Evolutionary conservation across 2,329 filamentous ascomycete species (phyloP), one percentile per base, ranked within the genome.

Genomic region (Talaromyces sp.): DNA sequence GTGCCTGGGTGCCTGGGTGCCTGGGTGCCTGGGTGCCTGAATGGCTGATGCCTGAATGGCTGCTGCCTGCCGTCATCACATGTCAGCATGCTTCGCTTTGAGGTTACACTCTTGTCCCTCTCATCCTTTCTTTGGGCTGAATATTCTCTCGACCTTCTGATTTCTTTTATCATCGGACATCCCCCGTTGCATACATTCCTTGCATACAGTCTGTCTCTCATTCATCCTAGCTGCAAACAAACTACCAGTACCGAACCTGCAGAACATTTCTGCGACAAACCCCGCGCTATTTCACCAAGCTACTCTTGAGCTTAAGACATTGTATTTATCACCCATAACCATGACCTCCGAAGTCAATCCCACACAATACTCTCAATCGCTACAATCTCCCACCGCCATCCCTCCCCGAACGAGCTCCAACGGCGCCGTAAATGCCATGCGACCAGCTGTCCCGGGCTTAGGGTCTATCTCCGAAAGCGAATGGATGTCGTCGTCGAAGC

Each of bases 371-470:
- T 21, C 41, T 1, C 57, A 41, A 19, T 70, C 72, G 60, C 71
- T 78, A 54, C 75, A 77, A 58, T 82, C 81, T n/a, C 85, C 86
- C 56, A 85, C 84, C 70, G 79, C 81, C 37, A 90, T 91, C 57
- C 88, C 89, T 19, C 85, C 86, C 2, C 83, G 89, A 62, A 90
- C 86, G 46, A 91, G 88, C 57, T 89, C 87, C 1, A 84, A 82
- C 58, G 79, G 80, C 62, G 77, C 80, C 62, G 63, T 67, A 62
- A 74, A 71, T 65, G 63, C 65, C 33, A 56, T 59, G 56, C 48
- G 35, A 7, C 48, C 33, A 25, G 67, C 65, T 35, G 21, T 37
- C 58, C 69, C 77, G 36, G 75, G 80, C 25, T 72, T 85, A 21
- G 78, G 75, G 19, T 78, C 82, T 36, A 78, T 88, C 22, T 73